These are phyloP conservation scores for Calcarisporium arbuscula DNA, from an alignment of 2,329 filamentous ascomycete species.

Conservation along the genomic window DNA sequence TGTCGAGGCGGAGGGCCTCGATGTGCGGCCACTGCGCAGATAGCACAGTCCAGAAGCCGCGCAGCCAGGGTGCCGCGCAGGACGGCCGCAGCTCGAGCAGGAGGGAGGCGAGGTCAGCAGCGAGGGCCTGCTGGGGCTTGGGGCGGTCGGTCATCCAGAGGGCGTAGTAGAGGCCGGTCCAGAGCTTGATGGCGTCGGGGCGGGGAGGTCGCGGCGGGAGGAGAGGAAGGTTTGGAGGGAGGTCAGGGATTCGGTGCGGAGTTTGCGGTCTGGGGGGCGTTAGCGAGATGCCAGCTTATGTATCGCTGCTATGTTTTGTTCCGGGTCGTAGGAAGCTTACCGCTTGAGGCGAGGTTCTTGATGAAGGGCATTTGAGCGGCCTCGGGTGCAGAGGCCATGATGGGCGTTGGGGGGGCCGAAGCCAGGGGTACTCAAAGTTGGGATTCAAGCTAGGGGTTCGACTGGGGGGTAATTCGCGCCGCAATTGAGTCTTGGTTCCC, in stretches of 20 bases:
- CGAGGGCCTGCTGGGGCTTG: constrained; percentile 78
- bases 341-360: constrained; percentile 76
- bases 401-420: constrained; percentile 7
- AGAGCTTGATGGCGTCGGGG: constrained; percentile 77
- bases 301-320: background rate
- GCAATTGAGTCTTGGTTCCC: no score
- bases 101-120: constrained; percentile 68
- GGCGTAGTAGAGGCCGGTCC: constrained; percentile 91
- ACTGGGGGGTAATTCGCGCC: no score
- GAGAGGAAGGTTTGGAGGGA: constrained; percentile 75
- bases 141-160: constrained; percentile 93
- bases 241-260: constrained; percentile 68
- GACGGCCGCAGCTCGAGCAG: constrained; percentile 45
- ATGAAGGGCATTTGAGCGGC: constrained; percentile 64
- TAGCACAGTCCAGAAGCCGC: constrained; percentile 67
- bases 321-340: constrained; percentile 41
- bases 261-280: constrained; percentile 58
- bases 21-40: constrained; percentile 66
- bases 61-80: constrained; percentile 43
- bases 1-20: constrained; percentile 78
- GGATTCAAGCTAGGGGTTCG: no score
- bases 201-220: constrained; percentile 53
- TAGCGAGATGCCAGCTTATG: background rate
- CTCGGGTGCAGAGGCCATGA: constrained; percentile 30
- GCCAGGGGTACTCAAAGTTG: no score